phyloP scores from a whole-genome alignment of 1,284 basidiomycete genomes.

The Ustilago bromivora region DNA sequence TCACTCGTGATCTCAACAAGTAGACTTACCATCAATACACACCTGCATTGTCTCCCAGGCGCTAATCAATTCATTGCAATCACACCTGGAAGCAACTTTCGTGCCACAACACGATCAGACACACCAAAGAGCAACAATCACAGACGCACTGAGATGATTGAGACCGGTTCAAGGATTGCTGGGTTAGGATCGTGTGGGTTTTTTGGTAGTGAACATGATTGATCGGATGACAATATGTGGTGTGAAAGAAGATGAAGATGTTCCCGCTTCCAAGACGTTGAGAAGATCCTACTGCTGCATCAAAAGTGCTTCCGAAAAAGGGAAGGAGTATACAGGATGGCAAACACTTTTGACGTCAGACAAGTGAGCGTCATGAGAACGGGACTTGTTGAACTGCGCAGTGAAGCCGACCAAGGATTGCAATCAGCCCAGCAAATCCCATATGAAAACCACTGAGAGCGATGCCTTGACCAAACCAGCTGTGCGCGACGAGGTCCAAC shows the following conservation, averaged over 20 bases:
- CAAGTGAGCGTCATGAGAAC: not conserved
- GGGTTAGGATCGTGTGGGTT: constrained; percentile 9
- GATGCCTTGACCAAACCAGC: constrained; percentile 2
- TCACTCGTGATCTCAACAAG: constrained; percentile 48
- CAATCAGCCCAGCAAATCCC: constrained; percentile 38
- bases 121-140: not conserved
- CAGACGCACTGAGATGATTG: not conserved
- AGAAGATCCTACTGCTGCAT: not conserved
- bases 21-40: not conserved
- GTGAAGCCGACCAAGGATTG: not conserved
- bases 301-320: constrained; percentile 9
- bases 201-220: constrained; percentile 9
- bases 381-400: constrained; percentile 20
- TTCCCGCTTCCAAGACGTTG: not conserved
- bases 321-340: constrained; percentile 26
- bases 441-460: constrained; percentile 21
- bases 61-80: constrained; percentile 1
- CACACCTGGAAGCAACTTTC: not conserved
- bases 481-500: constrained; percentile 23
- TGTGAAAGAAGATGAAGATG: not conserved
- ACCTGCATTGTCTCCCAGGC: not conserved
- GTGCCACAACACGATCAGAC: not conserved
- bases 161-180: constrained; percentile 36
- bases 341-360: not conserved
- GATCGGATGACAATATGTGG: constrained; percentile 15